These are phyloP conservation scores for Coccomyxa subellipsoidea DNA, from an alignment of 163 green algal genomes.

Conservation along the genomic window DNA sequence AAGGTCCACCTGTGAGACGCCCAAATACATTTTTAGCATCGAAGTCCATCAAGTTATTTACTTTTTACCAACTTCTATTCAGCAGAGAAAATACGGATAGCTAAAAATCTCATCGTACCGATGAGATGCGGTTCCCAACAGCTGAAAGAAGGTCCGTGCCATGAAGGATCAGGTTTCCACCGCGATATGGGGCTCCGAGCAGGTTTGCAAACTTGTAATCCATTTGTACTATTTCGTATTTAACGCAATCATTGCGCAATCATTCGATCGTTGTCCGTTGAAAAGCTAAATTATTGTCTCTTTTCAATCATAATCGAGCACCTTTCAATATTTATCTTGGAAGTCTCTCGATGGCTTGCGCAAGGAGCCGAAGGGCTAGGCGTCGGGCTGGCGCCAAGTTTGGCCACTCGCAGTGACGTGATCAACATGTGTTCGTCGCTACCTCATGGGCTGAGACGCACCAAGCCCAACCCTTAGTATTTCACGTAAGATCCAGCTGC, in stretches of 20 bases:
- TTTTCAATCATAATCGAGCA: too few relatives aligned
- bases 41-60: background rate
- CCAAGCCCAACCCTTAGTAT: background rate
- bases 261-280: too few relatives aligned
- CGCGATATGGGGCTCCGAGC: constrained; percentile 91
- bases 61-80: too few relatives aligned
- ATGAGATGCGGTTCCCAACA: constrained; percentile 85
- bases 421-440: background rate
- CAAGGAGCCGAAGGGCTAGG: too few relatives aligned
- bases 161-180: constrained; percentile 84
- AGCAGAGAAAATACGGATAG: too few relatives aligned
- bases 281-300: too few relatives aligned
- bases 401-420: too few relatives aligned
- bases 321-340: too few relatives aligned
- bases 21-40: background rate
- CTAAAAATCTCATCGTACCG: too few relatives aligned
- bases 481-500: background rate
- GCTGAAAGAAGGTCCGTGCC: constrained; percentile 78
- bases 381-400: too few relatives aligned
- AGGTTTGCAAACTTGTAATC: constrained; percentile 90
- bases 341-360: too few relatives aligned
- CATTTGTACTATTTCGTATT: constrained; percentile 52
- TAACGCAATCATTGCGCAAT: background rate
- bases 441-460: background rate
- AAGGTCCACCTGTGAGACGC: constrained; percentile 86